Base-by-base conservation (phyloP, 352 stramenopile genomes). In the Pythium phragmiticola region DNA sequence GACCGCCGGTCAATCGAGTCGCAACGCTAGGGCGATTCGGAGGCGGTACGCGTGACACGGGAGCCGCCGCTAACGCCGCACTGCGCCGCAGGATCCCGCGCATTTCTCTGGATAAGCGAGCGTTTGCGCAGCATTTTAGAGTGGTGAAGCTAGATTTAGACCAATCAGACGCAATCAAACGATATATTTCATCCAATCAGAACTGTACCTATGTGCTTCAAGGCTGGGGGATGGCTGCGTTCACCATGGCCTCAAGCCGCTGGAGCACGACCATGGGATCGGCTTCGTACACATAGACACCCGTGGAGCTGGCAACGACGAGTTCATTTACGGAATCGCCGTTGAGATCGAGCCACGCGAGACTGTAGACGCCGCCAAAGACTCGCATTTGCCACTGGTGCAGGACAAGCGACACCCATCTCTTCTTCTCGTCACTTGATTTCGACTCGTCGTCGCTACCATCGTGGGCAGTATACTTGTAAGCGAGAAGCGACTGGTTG, bases 291-390 rank as follows among this genome's bases (percentile, higher is more conserved):
- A 93, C 74, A 51, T 88, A 91, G 28, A 93, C 68, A 4, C 82
- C 84, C 17, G 80, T 90, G 34, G 80, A 76, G 28, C 80, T 89
- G 1, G 82, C 78, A 5, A 91, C 50, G 6, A 91, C 62, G 23
- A 93, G 53, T 49, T 93, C 84, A 2, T 73, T 50, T 7, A 90
- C 74, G 39, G 82, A 82, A 34, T 93, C 82, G 49, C 60, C 58
- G 52, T 93, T 91, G 13, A 90, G 50, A 60, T 93, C 84, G 46
- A 80, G 61, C 68, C 72, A 83, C 5, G 79, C 53, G n/a, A 93
- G 70, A 57, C 80, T 89, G 72, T 91, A 93, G 65, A 93, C 81
- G 36, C 73, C 61, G 0, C 84, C 84, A 53, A 90, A 90, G 0
- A 70, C 77, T 19, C 88, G 66, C 36, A 93, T 55, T 43, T 80